A percentile compares a stretch with the other conserved stretches of the same genome.
Evolutionary conservation across 2,329 filamentous ascomycete genomes (phyloP).

Genomic region (Xylariales sp.): DNA sequence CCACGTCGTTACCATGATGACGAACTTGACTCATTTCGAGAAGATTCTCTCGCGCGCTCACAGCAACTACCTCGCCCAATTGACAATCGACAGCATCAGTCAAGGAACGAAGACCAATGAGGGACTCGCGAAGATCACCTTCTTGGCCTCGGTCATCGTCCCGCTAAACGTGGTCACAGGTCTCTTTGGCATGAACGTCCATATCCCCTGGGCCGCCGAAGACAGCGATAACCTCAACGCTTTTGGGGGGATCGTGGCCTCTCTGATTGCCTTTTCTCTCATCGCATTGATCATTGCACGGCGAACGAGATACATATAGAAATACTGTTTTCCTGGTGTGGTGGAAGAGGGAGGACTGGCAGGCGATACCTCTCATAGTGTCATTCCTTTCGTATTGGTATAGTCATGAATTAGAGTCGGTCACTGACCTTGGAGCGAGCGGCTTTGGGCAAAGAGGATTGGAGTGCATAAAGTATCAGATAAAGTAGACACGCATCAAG

Average conservation of each 20-base stretch:
- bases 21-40: slow-evolving; percentile 90
- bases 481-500: too few species aligned
- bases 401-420: too few species aligned
- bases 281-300: slow-evolving; percentile 43
- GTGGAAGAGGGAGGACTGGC: too few species aligned
- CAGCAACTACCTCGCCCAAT: slow-evolving; percentile 92
- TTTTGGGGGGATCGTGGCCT: slow-evolving; percentile 58
- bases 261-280: slow-evolving; percentile 50
- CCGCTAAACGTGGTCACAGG: slow-evolving; percentile 89
- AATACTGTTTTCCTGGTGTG: background rate
- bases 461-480: too few species aligned
- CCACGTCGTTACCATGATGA: slow-evolving; percentile 99
- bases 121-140: slow-evolving; percentile 89
- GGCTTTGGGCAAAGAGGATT: too few species aligned
- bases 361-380: too few species aligned
- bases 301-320: slow-evolving; percentile 39
- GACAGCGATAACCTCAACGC: slow-evolving; percentile 41
- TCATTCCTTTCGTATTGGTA: too few species aligned
- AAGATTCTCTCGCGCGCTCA: slow-evolving; percentile 95
- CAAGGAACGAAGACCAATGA: slow-evolving; percentile 86
- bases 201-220: slow-evolving; percentile 54
- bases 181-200: slow-evolving; percentile 84
- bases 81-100: slow-evolving; percentile 85
- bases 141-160: slow-evolving; percentile 91
- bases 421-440: too few species aligned